Base-by-base conservation (phyloP, 2,329 filamentous ascomycete genomes). In the Coniochaeta sp. region DNA sequence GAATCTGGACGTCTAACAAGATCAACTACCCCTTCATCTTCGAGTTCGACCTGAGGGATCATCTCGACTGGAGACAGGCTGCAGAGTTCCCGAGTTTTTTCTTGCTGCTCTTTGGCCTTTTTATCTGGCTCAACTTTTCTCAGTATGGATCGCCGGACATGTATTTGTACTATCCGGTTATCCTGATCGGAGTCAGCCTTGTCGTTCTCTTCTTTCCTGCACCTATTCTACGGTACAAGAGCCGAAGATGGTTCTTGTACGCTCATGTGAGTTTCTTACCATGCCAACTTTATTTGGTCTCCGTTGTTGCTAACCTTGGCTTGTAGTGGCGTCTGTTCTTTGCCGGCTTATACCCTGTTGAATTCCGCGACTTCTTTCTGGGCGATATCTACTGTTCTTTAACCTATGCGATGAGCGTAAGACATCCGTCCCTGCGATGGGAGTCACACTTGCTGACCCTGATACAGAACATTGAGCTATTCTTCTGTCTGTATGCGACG, bases 11-110 rank as follows among this genome's bases (percentile, higher is more conserved):
- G 6, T 79, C 78, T 58, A 87, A 88, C 71, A 96, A 93, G 74
- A 90, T 99, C 74, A 99, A 99, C 71, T 98, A 98, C 72, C 85
- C 89, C 59, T 97, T 97, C 73, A 91, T 98, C 66, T 99, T 99
- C 70, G 95, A 99, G 75, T 95, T 96, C 70, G 93, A 98, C 77
- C 87, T 88, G 59, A 83, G 93, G 61, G 87, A 95, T 71, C 85
- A 88, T 64, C 77, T 98, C 31, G 91, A 98, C 73, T 99, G 93
- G 92, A 87, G 90, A 66, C 87, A 96, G 71, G 79, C 97, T 33
- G 81, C 89, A 7, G 90, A 95, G 80, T 88, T 98, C 64, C 93
- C 95, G 2, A 90, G 90, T 66, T 87, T 96, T 71, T 91, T 96
- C 70, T 77, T 91, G 5, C 83, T 96, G 57, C 71, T 92, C 5